These are phyloP conservation scores for Bothriochloa decipiens DNA, from an alignment of 176 grass and related monocot genomes.

Conservation along the genomic window DNA sequence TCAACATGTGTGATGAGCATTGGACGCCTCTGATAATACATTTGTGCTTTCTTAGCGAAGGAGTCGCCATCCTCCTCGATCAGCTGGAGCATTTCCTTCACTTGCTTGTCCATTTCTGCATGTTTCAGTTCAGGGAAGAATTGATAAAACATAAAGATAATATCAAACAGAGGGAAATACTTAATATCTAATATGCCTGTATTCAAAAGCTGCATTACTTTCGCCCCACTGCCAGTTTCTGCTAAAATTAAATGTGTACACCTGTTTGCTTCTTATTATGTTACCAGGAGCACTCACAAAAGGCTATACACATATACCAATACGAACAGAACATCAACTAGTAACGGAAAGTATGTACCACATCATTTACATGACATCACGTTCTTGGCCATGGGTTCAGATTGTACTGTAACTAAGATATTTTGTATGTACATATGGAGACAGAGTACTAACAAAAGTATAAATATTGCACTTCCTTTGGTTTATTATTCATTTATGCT, in stretches of 20 bases:
- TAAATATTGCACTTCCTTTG: not conserved
- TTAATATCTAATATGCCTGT: not conserved
- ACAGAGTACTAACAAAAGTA: conserved; percentile 7
- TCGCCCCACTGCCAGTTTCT: not conserved
- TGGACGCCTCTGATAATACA: conserved; percentile 77
- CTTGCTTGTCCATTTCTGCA: conserved; percentile 73
- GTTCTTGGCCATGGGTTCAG: conserved; percentile 2
- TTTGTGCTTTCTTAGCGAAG: conserved; percentile 77
- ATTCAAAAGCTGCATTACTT: not conserved
- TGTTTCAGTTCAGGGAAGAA: conserved; percentile 38
- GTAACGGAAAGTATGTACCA: not conserved
- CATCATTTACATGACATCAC: conserved; percentile 3
- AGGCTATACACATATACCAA: not conserved
- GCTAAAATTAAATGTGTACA: not conserved
- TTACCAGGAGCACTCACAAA: not conserved
- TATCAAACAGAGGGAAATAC: not conserved
- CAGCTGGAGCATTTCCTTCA: conserved; percentile 79
- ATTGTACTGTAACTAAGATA: conserved; percentile 2
- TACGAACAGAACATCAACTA: not conserved
- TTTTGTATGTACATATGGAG: conserved; percentile 1
- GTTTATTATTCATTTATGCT: conserved; percentile 36
- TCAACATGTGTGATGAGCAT: conserved; percentile 63
- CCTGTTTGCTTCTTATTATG: not conserved
- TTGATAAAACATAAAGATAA: conserved; percentile 1
- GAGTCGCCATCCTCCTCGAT: conserved; percentile 71